These are phyloP conservation scores for Aspergillus melleus DNA, from an alignment of 2,329 filamentous ascomycete species.

Conservation along the genomic window DNA sequence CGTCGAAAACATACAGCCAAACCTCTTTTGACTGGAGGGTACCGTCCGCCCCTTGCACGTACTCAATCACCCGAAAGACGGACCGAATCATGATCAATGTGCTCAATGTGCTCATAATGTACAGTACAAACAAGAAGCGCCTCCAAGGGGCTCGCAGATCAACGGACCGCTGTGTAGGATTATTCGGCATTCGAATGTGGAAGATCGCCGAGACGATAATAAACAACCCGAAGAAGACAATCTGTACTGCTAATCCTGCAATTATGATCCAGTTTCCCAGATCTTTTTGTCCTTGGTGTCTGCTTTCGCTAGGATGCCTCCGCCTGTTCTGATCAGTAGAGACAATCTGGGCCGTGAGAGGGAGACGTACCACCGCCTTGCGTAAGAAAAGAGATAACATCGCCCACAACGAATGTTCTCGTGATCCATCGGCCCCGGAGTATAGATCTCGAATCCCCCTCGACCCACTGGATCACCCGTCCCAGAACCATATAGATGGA, in stretches of 20 bases:
- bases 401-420: constrained; percentile 37
- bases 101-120: constrained; percentile 26
- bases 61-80: constrained; percentile 51
- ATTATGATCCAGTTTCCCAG: constrained; percentile 14
- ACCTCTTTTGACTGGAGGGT: constrained; percentile 45
- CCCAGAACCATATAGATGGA: constrained; percentile 43
- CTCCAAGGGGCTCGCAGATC: constrained; percentile 14
- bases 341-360: constrained; percentile 15
- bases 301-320: constrained; percentile 1
- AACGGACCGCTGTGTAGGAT: constrained; percentile 11
- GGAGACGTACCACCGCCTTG: constrained; percentile 28
- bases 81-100: constrained; percentile 45
- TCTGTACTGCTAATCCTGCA: constrained; percentile 26
- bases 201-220: constrained; percentile 22
- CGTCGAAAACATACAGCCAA: constrained; percentile 48
- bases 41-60: constrained; percentile 41
- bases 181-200: constrained; percentile 18
- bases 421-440: constrained; percentile 39
- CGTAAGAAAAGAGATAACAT: constrained; percentile 34
- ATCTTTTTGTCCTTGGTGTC: neutral
- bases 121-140: constrained; percentile 16
- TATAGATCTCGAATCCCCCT: constrained; percentile 33
- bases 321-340: neutral
- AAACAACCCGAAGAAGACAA: constrained; percentile 29
- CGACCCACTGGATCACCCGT: constrained; percentile 32